Conservation (phyloP, 352 stramenopile species). For the Globisporangium yorkense region DNA sequence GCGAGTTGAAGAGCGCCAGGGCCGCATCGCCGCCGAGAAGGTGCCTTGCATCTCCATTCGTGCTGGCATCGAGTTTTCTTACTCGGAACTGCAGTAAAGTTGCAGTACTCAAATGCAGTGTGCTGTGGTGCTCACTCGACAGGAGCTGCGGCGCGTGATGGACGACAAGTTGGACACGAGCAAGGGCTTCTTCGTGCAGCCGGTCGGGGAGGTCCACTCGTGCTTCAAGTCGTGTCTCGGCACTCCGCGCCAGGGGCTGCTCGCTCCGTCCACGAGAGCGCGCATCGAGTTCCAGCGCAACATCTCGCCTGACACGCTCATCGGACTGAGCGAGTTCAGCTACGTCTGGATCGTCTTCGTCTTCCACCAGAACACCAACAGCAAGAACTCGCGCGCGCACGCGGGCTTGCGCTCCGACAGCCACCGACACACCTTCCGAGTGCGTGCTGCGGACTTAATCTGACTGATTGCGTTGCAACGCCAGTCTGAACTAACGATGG, state of each 20-base stretch:
- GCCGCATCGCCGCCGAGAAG: conserved; percentile 64
- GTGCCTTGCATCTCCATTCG: conserved; percentile 9
- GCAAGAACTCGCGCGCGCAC: conserved; percentile 67
- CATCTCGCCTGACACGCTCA: conserved; percentile 72
- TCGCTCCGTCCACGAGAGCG: conserved; percentile 63
- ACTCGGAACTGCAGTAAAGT: no score
- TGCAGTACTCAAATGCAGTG: no score
- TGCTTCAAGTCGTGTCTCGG: conserved; percentile 75
- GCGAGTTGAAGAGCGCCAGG: conserved; percentile 51
- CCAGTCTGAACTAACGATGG: no score
- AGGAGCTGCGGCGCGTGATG: conserved; percentile 71
- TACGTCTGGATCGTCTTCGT: conserved; percentile 89
- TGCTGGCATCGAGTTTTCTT: neutral
- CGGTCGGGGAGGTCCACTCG: conserved; percentile 66
- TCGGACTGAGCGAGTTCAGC: conserved; percentile 69
- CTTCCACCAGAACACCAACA: conserved; percentile 89
- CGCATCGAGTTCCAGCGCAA: conserved; percentile 75
- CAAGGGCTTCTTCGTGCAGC: conserved; percentile 71
- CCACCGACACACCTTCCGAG: conserved; percentile 65
- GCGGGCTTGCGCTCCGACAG: conserved; percentile 59
- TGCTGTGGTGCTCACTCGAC: neutral
- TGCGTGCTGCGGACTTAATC: conserved; percentile 11
- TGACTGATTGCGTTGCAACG: neutral
- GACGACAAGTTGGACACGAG: conserved; percentile 71
- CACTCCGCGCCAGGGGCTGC: conserved; percentile 69